Conservation (phyloP, 176 grass and related monocot species). For the Puya raimondii region DNA sequence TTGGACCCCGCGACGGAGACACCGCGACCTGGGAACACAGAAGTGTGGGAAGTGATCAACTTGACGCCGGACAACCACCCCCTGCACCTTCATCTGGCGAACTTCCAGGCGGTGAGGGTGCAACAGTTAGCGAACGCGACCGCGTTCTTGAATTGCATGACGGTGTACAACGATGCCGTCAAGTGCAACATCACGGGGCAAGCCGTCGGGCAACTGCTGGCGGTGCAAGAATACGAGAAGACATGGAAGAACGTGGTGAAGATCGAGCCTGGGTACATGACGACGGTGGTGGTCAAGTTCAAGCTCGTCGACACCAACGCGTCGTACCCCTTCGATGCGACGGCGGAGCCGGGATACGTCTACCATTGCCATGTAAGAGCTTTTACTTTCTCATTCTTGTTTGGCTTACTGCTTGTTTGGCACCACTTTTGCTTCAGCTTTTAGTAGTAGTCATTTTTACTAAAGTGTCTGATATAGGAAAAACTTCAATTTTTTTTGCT, state of each 20-base stretch:
- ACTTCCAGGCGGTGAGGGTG: slow-evolving; percentile 34
- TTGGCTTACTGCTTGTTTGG: not conserved
- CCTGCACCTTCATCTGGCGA: slow-evolving; percentile 59
- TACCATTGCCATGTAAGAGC: slow-evolving; percentile 67
- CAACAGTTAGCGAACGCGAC: slow-evolving; percentile 14
- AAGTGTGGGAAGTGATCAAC: slow-evolving; percentile 82
- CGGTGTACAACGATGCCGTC: slow-evolving; percentile 35
- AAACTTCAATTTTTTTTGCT: too few species aligned
- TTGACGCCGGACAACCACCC: slow-evolving; percentile 73
- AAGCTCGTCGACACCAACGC: slow-evolving; percentile 42
- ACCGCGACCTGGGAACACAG: slow-evolving; percentile 35
- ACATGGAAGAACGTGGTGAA: slow-evolving; percentile 79
- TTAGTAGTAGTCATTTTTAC: not conserved
- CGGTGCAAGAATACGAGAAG: slow-evolving; percentile 45
- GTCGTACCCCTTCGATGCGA: slow-evolving; percentile 60
- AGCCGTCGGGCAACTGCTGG: slow-evolving; percentile 27
- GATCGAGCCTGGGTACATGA: slow-evolving; percentile 45
- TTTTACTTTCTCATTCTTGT: not conserved
- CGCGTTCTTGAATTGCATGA: slow-evolving; percentile 38
- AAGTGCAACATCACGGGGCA: slow-evolving; percentile 37
- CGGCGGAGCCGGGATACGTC: slow-evolving; percentile 64
- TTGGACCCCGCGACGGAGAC: slow-evolving; percentile 68
- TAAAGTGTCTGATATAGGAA: not conserved
- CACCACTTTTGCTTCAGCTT: too few species aligned
- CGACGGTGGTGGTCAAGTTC: slow-evolving; percentile 54